These are phyloP conservation scores for Tuber magnatum DNA, from an alignment of 495 filamentous ascomycete species.

Conservation along the genomic window DNA sequence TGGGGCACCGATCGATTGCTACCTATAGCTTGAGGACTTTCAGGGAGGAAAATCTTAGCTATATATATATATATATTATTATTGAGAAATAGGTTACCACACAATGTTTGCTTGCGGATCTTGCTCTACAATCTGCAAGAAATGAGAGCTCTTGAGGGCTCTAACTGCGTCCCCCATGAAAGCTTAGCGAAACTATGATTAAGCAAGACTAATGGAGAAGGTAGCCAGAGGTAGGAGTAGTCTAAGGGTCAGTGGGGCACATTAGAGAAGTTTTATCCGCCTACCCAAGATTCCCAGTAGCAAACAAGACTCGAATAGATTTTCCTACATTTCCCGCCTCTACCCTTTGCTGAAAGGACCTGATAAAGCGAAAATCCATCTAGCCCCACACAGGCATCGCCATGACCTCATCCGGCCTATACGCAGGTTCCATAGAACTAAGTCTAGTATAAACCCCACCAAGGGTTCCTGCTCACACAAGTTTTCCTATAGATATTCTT, in stretches of 20 bases:
- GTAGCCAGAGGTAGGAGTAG: neutral
- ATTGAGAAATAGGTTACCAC: neutral
- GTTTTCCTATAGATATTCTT: neutral
- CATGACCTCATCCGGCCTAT: neutral
- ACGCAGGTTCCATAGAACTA: neutral
- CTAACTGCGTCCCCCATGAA: neutral
- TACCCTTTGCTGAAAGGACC: neutral
- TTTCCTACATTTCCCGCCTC: neutral
- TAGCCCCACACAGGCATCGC: neutral
- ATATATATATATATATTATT: neutral
- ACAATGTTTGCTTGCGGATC: neutral
- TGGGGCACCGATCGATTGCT: neutral
- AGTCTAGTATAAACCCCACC: neutral
- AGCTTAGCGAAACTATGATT: neutral
- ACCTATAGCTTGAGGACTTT: neutral
- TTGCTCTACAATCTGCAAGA: neutral
- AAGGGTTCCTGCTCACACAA: neutral
- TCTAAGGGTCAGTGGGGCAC: neutral
- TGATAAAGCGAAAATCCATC: neutral
- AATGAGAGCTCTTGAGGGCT: neutral
- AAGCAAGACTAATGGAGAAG: neutral
- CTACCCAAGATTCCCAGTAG: neutral
- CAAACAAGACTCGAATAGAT: neutral
- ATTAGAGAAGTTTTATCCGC: neutral
- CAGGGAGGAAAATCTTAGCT: neutral